phyloP scores from a whole-genome alignment of 2,329 filamentous ascomycete species.

The Celoporthe dispersa region DNA sequence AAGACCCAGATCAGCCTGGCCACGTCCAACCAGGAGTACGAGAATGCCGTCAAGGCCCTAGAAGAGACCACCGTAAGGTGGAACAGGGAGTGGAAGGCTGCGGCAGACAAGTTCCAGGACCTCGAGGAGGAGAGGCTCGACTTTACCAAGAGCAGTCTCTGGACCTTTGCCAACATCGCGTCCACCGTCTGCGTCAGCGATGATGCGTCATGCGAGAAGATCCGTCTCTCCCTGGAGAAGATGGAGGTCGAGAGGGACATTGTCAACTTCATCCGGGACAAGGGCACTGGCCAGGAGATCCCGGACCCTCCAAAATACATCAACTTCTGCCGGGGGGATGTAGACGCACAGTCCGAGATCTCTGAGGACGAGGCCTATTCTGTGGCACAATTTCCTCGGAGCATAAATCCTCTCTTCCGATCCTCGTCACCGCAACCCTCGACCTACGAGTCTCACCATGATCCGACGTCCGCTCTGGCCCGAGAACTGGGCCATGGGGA shows the following conservation, averaged over 20 bases:
- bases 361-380: constrained; percentile 91
- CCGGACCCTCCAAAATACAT: constrained; percentile 97
- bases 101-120: constrained; percentile 98
- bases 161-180: constrained; percentile 96
- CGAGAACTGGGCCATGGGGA: constrained; percentile 68
- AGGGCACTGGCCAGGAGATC: constrained; percentile 93
- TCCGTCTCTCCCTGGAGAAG: constrained; percentile 87
- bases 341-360: constrained; percentile 79
- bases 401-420: constrained; percentile 93
- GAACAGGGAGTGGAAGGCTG: constrained; percentile 98
- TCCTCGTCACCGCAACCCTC: constrained; percentile 97
- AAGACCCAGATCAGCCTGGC: constrained; percentile 98
- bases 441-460: constrained; percentile 88
- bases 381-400: constrained; percentile 92
- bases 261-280: constrained; percentile 81
- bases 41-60: constrained; percentile 86
- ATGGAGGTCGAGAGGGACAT: constrained; percentile 99
- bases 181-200: constrained; percentile 98
- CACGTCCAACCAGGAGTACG: constrained; percentile 89
- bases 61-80: constrained; percentile 94
- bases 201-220: constrained; percentile 94
- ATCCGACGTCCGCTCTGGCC: constrained; percentile 75
- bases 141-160: constrained; percentile 96
- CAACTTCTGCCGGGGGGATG: constrained; percentile 93
- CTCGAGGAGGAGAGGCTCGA: constrained; percentile 96